phyloP scores from a whole-genome alignment of 106 monocot species.

The Gastrodia elata region DNA sequence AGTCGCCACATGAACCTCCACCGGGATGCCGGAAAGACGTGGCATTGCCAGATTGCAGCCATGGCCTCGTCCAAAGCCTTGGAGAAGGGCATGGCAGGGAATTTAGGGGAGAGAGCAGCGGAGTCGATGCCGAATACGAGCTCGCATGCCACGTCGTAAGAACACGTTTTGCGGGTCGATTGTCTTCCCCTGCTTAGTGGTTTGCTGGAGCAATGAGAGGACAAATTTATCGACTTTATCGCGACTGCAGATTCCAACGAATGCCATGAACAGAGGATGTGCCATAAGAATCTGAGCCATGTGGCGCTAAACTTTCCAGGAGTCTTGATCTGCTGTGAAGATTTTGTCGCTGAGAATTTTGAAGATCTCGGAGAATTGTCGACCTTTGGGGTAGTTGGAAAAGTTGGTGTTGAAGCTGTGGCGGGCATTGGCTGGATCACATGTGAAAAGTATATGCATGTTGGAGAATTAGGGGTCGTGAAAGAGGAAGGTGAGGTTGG shows the following conservation, averaged over 20 bases:
- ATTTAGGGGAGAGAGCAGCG: conserved; percentile 15
- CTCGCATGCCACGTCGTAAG: conserved; percentile 20
- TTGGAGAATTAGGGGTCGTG: conserved; percentile 6
- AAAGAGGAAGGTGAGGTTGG: conserved; percentile 9
- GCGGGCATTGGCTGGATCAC: conserved; percentile 35
- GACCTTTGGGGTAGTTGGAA: conserved; percentile 41
- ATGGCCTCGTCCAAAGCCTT: conserved; percentile 26
- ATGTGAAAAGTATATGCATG: conserved; percentile 15
- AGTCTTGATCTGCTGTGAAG: conserved; percentile 32
- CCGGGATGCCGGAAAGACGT: conserved; percentile 19
- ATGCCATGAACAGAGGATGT: conserved; percentile 13
- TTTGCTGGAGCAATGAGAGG: conserved; percentile 17
- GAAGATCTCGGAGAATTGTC: conserved; percentile 34
- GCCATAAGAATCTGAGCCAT: conserved; percentile 25
- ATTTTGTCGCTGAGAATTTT: conserved; percentile 37
- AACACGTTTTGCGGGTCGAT: conserved; percentile 39
- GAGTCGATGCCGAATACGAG: conserved; percentile 36
- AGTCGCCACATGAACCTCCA: conserved; percentile 39
- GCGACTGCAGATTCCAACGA: conserved; percentile 6
- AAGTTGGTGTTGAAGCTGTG: conserved; percentile 47
- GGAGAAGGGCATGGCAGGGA: conserved; percentile 25
- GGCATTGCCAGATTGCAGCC: conserved; percentile 19
- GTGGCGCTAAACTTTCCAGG: conserved; percentile 26
- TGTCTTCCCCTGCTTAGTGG: not conserved
- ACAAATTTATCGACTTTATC: conserved; percentile 30